Conservation (phyloP, 345 rosid species). For the Rhodamnia argentea region DNA sequence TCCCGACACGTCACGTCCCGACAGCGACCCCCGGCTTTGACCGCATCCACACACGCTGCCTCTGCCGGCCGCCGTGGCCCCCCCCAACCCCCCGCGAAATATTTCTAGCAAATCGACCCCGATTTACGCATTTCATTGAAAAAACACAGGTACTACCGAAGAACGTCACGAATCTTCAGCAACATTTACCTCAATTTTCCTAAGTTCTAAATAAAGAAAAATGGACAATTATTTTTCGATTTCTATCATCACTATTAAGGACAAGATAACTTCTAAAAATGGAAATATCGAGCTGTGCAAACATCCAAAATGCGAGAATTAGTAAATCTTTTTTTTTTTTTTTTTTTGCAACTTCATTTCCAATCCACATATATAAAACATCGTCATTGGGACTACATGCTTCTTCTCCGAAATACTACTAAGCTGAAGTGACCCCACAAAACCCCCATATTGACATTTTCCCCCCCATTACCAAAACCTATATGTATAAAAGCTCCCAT, state of each 20-base stretch:
- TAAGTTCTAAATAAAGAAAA: too few species aligned
- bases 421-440: neutral
- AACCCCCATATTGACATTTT: neutral
- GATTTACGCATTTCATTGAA: neutral
- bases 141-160: neutral
- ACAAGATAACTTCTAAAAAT: neutral
- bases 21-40: neutral
- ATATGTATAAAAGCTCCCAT: neutral
- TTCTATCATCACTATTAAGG: neutral
- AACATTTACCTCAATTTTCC: neutral
- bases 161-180: neutral
- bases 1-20: slow-evolving; percentile 7
- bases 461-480: neutral
- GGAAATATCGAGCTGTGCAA: neutral
- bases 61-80: neutral
- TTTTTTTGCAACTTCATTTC: neutral
- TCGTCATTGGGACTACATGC: neutral
- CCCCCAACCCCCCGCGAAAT: neutral
- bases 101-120: neutral
- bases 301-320: neutral
- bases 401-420: neutral
- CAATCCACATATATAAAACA: neutral
- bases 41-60: neutral
- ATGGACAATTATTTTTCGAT: neutral
- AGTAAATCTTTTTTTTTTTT: neutral